Evolutionary conservation across 1,284 basidiomycete genomes (phyloP), one percentile per base, ranked within the genome.

Genomic region (Volvariella volvacea): DNA sequence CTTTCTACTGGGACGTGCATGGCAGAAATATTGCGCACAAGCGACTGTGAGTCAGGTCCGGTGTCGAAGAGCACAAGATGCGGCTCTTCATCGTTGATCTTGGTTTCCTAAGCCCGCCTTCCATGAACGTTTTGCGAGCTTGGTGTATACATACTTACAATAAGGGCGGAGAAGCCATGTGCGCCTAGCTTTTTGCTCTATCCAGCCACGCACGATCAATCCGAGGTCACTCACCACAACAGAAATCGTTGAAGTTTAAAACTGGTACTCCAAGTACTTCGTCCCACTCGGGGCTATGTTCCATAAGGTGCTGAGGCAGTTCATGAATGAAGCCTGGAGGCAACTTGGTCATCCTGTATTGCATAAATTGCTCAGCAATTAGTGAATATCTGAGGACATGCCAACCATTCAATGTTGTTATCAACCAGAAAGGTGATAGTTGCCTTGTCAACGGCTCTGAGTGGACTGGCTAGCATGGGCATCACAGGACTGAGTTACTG

Each of bases 251-350:
- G 37, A 91, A 74, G 53, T 88, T 78, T 3, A 88, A 50, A 4
- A 87, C 62, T 1, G 84, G 84, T 3, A 81, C 76, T 0, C 78
- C 76, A 1, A 78, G 83, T 17, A 64, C 52, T 19, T 71, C 59
- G 51, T 88, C 82, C 1, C 66, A 63, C 17, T 78, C 71, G 34
- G 67, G 59, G 22, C 72, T 62, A 22, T 76, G 67, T 0, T 66
- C 34, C 8, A 6, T 57, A 16, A 90, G 54, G 55, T 90, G 86
- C 44, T 78, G 73, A 3, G 67, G 68, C 22, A 87, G 44, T 60
- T 92, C 89, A 53, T 83, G 82, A 0, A 70, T 74, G 60, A 91
- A 91, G 4, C 86, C 86, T 1, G 81, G 75, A 9, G 89, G 88
- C 1, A 90, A 63, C 56, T 78, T 80, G 4, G 82, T 81, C 70